phyloP scores from a whole-genome alignment of 148 eudicot genomes.

The Pouteria glomerata region DNA sequence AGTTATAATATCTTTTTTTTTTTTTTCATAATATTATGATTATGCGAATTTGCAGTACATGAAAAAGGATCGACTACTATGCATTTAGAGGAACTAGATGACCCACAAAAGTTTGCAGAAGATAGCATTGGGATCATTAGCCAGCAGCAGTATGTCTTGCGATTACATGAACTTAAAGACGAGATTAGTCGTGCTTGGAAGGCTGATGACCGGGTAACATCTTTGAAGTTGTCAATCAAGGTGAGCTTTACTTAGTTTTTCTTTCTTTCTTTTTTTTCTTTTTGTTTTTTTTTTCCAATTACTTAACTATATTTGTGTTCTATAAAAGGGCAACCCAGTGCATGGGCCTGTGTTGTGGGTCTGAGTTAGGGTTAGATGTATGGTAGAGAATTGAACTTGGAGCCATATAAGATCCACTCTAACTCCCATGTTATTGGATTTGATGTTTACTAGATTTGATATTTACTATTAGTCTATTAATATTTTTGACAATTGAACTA shows the following conservation, averaged over 20 bases:
- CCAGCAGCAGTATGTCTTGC: conserved; percentile 53
- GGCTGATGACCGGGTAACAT: conserved; percentile 55
- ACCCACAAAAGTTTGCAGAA: conserved; percentile 37
- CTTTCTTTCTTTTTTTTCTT: not conserved
- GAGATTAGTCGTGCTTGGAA: conserved; percentile 57
- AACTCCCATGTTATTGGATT: not conserved
- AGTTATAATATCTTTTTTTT: not conserved
- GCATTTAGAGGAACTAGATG: conserved; percentile 56
- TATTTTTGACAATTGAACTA: not conserved
- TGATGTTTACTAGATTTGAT: not conserved
- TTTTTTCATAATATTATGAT: conserved; percentile 4
- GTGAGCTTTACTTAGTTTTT: conserved; percentile 21
- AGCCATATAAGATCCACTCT: not conserved
- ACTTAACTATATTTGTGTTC: no score
- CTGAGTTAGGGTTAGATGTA: no score
- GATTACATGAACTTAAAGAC: conserved; percentile 51
- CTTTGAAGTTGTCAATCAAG: conserved; percentile 66
- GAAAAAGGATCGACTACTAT: conserved; percentile 35
- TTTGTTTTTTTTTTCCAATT: not conserved
- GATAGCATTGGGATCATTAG: conserved; percentile 40
- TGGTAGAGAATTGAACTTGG: not conserved
- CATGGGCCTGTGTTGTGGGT: no score
- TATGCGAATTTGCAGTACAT: conserved; percentile 28
- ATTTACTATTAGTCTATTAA: no score
- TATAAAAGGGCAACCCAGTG: no score